phyloP scores from a whole-genome alignment of 2,329 filamentous ascomycete species.

The Colletotrichum sp. region DNA sequence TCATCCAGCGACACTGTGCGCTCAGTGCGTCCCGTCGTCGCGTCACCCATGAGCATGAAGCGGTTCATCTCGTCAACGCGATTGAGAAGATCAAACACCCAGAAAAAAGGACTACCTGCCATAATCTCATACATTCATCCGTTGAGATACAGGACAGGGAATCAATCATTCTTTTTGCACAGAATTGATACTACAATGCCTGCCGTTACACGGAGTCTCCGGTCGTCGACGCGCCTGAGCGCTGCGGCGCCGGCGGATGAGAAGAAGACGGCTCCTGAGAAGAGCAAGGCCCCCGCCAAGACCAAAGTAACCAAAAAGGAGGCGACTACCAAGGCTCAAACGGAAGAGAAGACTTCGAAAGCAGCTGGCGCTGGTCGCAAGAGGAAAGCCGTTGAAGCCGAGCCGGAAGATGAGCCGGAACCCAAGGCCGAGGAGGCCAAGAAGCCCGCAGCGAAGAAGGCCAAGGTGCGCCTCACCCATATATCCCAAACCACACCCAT shows the following conservation, averaged over 20 bases:
- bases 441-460: conserved; percentile 6
- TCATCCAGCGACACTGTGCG: neutral
- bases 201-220: neutral
- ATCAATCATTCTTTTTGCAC: neutral
- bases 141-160: neutral
- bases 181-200: neutral
- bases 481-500: too few relatives aligned
- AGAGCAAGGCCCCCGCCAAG: neutral
- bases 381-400: neutral
- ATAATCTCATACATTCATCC: neutral
- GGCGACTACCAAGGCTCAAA: neutral
- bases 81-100: neutral
- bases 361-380: neutral
- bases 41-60: neutral
- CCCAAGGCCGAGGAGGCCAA: neutral
- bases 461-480: neutral
- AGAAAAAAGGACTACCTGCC: neutral
- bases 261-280: neutral
- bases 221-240: conserved; percentile 14
- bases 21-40: neutral
- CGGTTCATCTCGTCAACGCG: neutral
- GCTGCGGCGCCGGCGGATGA: neutral
- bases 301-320: neutral
- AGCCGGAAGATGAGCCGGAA: neutral
- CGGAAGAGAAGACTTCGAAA: neutral